Conservation (phyloP, 176 grass and related monocot genomes). For the Cenchrus americanus region DNA sequence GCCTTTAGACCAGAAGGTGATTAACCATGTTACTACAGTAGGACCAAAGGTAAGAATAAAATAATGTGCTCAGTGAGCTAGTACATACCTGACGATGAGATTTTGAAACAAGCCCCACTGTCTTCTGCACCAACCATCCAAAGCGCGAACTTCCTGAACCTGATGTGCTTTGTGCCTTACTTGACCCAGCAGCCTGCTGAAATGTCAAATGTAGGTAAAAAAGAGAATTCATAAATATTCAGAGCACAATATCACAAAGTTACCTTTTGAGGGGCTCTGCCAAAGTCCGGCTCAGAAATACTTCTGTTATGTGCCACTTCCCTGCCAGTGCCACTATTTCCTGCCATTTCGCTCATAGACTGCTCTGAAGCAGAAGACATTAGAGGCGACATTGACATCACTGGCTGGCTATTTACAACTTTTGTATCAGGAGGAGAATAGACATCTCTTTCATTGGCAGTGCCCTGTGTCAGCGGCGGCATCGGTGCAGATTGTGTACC, state of each 20-base stretch:
- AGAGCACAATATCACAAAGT: not conserved
- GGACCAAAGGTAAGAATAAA: not conserved
- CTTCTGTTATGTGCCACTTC: slow-evolving; percentile 73
- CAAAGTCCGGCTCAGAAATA: slow-evolving; percentile 91
- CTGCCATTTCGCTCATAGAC: slow-evolving; percentile 69
- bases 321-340: slow-evolving; percentile 47
- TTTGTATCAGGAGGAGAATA: slow-evolving; percentile 49
- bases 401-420: slow-evolving; percentile 73
- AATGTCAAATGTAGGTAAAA: slow-evolving; percentile 25
- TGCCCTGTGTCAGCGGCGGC: slow-evolving; percentile 50
- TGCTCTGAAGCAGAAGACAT: slow-evolving; percentile 72
- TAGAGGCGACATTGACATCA: slow-evolving; percentile 69
- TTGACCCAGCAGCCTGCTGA: slow-evolving; percentile 67
- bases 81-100: slow-evolving; percentile 70
- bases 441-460: slow-evolving; percentile 47
- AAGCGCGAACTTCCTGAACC: slow-evolving; percentile 71
- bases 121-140: slow-evolving; percentile 84
- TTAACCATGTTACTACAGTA: slow-evolving; percentile 10
- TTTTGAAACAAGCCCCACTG: slow-evolving; percentile 76
- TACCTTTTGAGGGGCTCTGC: slow-evolving; percentile 66
- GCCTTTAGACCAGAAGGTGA: slow-evolving; percentile 55
- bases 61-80: not conserved
- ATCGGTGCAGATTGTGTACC: slow-evolving; percentile 60
- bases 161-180: slow-evolving; percentile 61
- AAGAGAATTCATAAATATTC: not conserved